Evolutionary conservation across 805 yeast species (phyloP).

Genomic region (Candida stauntonica): DNA sequence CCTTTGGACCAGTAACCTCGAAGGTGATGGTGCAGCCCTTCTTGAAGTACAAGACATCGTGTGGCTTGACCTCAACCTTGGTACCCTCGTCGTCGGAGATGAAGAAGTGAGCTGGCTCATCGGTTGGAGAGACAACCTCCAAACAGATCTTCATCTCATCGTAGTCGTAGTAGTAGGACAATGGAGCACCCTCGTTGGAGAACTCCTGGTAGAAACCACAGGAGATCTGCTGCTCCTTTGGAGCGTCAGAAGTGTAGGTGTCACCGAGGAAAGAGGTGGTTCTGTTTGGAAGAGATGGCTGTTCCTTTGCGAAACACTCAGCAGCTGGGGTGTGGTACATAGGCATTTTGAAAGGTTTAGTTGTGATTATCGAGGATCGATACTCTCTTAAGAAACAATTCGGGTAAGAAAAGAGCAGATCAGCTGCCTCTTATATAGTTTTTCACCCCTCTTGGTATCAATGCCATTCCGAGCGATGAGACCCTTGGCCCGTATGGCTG

Average conservation of each 20-base stretch:
- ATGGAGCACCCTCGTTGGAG: constrained; percentile 54
- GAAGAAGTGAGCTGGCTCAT: constrained; percentile 51
- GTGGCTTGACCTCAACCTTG: constrained; percentile 53
- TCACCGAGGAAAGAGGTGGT: constrained; percentile 70
- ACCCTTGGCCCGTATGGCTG: too few species aligned
- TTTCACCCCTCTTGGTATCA: too few species aligned
- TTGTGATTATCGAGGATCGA: background rate
- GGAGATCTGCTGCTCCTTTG: constrained; percentile 53
- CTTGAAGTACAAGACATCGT: constrained; percentile 64
- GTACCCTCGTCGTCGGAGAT: constrained; percentile 63
- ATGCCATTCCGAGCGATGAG: too few species aligned
- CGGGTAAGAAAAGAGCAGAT: background rate
- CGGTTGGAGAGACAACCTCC: constrained; percentile 41
- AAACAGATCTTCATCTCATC: constrained; percentile 70
- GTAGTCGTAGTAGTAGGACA: constrained; percentile 61
- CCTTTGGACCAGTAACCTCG: constrained; percentile 45
- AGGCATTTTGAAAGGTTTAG: constrained; percentile 25
- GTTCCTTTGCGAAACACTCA: constrained; percentile 52
- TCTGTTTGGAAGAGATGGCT: constrained; percentile 59
- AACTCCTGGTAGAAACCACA: constrained; percentile 65
- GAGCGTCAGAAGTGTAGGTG: constrained; percentile 55
- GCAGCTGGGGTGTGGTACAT: constrained; percentile 47
- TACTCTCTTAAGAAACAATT: background rate
- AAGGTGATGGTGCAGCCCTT: constrained; percentile 67
- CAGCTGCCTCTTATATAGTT: background rate